Evolutionary conservation across 352 stramenopile species (phyloP), one percentile per base, ranked within the genome.

Genomic region (Phytophthora quininea): DNA sequence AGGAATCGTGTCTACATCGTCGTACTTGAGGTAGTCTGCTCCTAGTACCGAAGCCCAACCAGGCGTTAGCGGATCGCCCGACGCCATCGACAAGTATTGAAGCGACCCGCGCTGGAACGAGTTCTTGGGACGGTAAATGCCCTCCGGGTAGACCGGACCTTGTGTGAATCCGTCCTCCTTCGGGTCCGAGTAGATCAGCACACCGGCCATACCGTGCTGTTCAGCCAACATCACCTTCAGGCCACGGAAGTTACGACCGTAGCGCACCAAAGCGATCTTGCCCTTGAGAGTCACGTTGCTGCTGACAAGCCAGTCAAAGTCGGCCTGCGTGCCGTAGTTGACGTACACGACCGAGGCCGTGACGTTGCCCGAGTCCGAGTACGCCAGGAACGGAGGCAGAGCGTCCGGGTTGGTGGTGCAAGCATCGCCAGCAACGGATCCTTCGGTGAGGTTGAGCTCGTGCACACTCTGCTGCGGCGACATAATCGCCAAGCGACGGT

Each of bases 181-280:
- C n/a, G 87, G 85, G 62, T 95, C 85, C 51, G 72, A 88, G 71
- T 91, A 95, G 60, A 95, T 89, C 1, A 95, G 57, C 2, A 84
- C 73, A 15, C 64, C 83, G 12, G 82, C 55, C 45, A 84, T 86
- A 24, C 76, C 77, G 10, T 74, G 70, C 10, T 65, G 27, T 66
- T 95, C 69, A 1, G 84, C 82, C 54, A 91, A 84, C 70, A 87
- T 84, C 9, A 89, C 85, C 64, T 88, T 89, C 24, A 84, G 64
- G 1, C 76, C 77, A 14, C 77, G 77, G 59, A 82, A 80, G 58
- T 72, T 73, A 62, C 63, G 47, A 30, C 83, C 86, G 59, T 95
- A 93, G 29, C 85, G 73, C 4, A 86, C 64, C 24, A 93, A 59
- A 5, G 89, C 87, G 24, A 95, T 87, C 31, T 74, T 87, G 35